These are phyloP conservation scores for Boechera retrofracta DNA, from an alignment of 345 rosid genomes.

Conservation along the genomic window DNA sequence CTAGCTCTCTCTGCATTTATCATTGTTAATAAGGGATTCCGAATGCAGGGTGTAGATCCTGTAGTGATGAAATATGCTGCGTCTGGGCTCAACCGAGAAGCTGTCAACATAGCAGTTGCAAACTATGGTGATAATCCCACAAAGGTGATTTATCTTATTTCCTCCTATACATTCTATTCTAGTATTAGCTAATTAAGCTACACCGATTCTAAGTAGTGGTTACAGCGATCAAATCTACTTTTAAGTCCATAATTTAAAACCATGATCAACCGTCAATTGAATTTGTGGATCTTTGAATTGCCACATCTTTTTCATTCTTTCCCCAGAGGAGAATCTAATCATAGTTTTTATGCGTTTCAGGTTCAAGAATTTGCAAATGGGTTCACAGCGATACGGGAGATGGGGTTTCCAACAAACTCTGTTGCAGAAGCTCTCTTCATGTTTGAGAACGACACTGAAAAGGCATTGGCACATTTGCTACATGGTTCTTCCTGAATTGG, in stretches of 20 bases:
- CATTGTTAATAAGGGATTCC: neutral
- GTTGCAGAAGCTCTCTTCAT: conserved; percentile 69
- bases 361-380: conserved; percentile 73
- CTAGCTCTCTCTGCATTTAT: neutral
- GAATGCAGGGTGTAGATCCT: conserved; percentile 70
- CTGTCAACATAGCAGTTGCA: conserved; percentile 73
- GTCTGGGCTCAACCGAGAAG: conserved; percentile 69
- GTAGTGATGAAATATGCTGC: conserved; percentile 70
- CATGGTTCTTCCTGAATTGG: conserved; percentile 49
- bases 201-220: neutral
- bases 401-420: conserved; percentile 78
- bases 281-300: neutral
- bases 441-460: conserved; percentile 75
- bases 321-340: neutral
- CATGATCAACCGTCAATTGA: neutral
- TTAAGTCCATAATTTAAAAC: neutral
- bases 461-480: conserved; percentile 74
- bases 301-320: neutral
- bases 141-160: conserved; percentile 53
- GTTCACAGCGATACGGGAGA: conserved; percentile 62
- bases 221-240: neutral
- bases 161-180: neutral
- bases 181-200: neutral
- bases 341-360: conserved; percentile 40
- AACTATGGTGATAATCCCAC: conserved; percentile 87